Conservation (phyloP, 208 protist genomes). For the Naegleria gruberi region DNA sequence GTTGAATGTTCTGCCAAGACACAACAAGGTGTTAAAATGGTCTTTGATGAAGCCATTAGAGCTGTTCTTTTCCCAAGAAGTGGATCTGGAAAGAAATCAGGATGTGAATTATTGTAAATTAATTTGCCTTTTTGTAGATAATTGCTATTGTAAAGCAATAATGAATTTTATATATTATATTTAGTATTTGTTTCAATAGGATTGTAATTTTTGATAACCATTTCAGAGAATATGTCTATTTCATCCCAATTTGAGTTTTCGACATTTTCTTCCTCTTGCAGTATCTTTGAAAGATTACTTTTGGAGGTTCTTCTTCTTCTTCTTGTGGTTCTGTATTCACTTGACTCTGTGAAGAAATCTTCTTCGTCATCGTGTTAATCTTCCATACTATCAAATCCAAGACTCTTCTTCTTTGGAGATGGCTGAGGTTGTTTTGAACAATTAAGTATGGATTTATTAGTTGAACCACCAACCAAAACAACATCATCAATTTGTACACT, state of each 20-base stretch:
- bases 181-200: no score
- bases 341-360: neutral
- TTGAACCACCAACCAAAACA: no score
- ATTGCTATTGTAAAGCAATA: neutral
- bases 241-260: no score
- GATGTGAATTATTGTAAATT: neutral
- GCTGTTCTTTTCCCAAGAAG: neutral
- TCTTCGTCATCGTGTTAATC: neutral
- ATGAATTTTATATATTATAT: no score
- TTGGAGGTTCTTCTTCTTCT: no score
- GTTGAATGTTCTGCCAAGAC: slow-evolving; percentile 46
- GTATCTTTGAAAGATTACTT: no score
- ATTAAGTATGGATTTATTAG: no score
- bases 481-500: no score
- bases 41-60: slow-evolving; percentile 21
- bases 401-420: neutral
- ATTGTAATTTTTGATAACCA: no score
- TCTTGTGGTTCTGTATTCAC: neutral
- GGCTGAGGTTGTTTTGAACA: neutral
- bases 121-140: neutral
- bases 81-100: neutral
- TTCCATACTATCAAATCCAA: neutral
- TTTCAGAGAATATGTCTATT: no score
- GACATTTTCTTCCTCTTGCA: no score
- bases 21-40: neutral